A percentile compares a stretch with the other conserved stretches of the same genome.
Evolutionary conservation across 345 rosid species (phyloP).

Genomic region (Microthlaspi erraticum): DNA sequence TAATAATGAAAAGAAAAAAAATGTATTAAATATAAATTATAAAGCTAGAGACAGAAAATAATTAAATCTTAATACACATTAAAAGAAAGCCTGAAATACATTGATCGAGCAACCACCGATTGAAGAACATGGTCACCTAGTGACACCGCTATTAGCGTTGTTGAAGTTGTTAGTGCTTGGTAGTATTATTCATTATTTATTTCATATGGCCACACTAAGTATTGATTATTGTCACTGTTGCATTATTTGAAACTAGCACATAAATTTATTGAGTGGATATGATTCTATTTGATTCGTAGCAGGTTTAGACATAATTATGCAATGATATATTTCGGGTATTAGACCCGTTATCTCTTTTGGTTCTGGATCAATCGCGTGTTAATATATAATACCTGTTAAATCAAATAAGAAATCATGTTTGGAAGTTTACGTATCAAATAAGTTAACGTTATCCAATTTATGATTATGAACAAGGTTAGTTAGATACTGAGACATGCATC

Average conservation of each 20-base stretch:
- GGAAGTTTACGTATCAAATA: not conserved
- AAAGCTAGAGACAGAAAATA: not conserved
- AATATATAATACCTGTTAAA: no score
- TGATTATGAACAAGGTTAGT: not conserved
- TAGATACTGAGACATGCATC: not conserved
- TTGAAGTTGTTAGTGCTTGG: conserved; percentile 34
- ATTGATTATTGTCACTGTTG: conserved; percentile 16
- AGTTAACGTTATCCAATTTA: conserved; percentile 1
- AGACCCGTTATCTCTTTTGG: no score
- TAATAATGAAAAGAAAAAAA: not conserved
- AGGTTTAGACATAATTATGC: conserved; percentile 1
- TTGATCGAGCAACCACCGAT: conserved; percentile 34
- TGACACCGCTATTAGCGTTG: conserved; percentile 32
- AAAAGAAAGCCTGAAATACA: not conserved
- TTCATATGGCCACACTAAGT: not conserved
- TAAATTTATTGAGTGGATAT: conserved; percentile 12
- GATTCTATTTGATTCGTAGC: conserved; percentile 8
- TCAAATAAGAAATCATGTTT: not conserved
- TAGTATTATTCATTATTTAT: conserved; percentile 10
- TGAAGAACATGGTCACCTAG: conserved; percentile 20
- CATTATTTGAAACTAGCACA: conserved; percentile 32
- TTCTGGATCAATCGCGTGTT: no score
- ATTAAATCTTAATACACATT: no score
- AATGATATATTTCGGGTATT: not conserved
- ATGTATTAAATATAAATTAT: not conserved